These are phyloP conservation scores for Trichosporon coremiiforme DNA, from an alignment of 1,284 basidiomycete genomes.

Conservation along the genomic window DNA sequence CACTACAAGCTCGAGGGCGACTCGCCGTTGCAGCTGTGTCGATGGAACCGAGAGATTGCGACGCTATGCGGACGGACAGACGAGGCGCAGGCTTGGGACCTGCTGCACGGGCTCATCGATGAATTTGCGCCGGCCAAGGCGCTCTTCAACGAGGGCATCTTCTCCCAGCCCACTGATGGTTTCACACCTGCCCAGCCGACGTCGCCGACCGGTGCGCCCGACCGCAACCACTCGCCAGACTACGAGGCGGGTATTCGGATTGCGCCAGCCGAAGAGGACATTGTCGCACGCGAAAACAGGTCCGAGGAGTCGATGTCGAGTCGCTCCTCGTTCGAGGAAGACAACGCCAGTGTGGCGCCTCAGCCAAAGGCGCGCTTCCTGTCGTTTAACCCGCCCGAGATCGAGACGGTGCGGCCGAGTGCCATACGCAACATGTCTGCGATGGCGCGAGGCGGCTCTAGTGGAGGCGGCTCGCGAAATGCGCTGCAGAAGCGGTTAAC, in stretches of 20 bases:
- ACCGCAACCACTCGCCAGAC: conserved; percentile 14
- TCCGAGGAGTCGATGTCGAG: conserved; percentile 12
- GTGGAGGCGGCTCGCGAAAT: neutral
- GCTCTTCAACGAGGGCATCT: conserved; percentile 39
- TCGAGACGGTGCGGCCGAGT: neutral
- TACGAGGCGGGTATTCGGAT: conserved; percentile 20
- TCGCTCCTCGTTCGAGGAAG: neutral
- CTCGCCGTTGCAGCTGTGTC: conserved; percentile 59
- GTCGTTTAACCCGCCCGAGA: conserved; percentile 32
- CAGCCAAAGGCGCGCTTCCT: conserved; percentile 25
- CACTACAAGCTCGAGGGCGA: conserved; percentile 67
- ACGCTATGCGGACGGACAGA: conserved; percentile 64
- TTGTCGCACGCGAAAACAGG: conserved; percentile 13
- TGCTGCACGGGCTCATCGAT: conserved; percentile 65
- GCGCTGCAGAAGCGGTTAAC: conserved; percentile 20
- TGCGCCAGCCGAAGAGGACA: conserved; percentile 14
- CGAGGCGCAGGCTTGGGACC: conserved; percentile 69
- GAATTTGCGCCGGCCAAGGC: conserved; percentile 41
- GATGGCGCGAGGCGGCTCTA: neutral
- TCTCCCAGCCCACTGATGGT: neutral
- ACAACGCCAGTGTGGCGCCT: neutral
- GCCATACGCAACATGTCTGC: neutral
- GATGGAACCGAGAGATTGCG: conserved; percentile 60
- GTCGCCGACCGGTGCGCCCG: conserved; percentile 16
- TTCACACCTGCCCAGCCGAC: neutral